Evolutionary conservation across 2,329 filamentous ascomycete genomes (phyloP).

Genomic region (Lecanicillium sp.): DNA sequence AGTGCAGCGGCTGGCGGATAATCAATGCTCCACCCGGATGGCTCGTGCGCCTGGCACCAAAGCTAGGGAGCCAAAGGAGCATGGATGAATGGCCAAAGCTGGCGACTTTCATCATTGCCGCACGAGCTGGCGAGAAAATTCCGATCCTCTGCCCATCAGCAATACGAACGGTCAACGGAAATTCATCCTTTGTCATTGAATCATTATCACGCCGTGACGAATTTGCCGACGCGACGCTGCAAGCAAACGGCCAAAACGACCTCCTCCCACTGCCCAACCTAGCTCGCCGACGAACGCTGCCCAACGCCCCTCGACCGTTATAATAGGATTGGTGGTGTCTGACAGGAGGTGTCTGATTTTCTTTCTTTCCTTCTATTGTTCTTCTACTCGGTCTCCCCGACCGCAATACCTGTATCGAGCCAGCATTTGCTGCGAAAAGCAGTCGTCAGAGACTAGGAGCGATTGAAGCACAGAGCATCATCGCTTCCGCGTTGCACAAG

Average conservation of each 20-base stretch:
- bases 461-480: constrained; percentile 57
- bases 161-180: too few species aligned
- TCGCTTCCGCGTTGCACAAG: constrained; percentile 40
- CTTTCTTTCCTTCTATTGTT: constrained; percentile 2
- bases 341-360: constrained; percentile 7
- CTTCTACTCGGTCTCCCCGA: constrained; percentile 6
- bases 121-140: not conserved
- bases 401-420: constrained; percentile 12
- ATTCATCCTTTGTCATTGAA: too few species aligned
- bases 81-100: too few species aligned
- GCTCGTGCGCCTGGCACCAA: constrained; percentile 6
- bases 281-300: constrained; percentile 8
- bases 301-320: constrained; percentile 7
- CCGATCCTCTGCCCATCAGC: not conserved
- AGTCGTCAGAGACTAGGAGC: constrained; percentile 16
- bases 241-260: not conserved
- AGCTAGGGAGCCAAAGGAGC: not conserved
- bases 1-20: constrained; percentile 1
- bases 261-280: constrained; percentile 8
- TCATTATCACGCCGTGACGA: too few species aligned
- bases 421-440: constrained; percentile 4
- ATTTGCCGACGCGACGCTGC: not conserved
- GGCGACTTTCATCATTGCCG: not conserved
- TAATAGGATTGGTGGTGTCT: constrained; percentile 8
- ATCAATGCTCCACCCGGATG: constrained; percentile 14